Base-by-base conservation (phyloP, 2,329 filamentous ascomycete species). In the Stemphylium beticola region DNA sequence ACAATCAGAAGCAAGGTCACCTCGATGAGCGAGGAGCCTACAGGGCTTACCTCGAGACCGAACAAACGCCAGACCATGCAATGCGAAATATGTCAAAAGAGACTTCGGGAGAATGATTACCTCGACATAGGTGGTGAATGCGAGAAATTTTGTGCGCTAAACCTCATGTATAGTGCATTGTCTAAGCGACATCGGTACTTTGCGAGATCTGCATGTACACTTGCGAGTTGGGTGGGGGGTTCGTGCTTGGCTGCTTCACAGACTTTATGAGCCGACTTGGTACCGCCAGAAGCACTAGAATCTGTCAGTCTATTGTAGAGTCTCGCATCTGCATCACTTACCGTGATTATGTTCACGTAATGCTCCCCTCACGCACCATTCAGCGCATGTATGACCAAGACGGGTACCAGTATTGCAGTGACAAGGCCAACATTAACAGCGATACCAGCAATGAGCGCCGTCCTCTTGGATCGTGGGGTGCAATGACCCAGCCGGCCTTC, bases 401-500 rank as follows among this genome's bases (percentile, higher is more conserved):
- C 61, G 4, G 71, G 67, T 9, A 73, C 57, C 15, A 71, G 24
- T 18, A 71, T 69, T 10, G 55, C 63, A 15, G 49, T 49, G 26
- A 58, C 50, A 45, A 71, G 37, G 10, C 58, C 55, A 43, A 71
- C 48, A 52, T 70, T 75, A 43, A 72, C 54, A 40, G 54, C 54
- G 24, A 74, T 61, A n/a, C 69, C 71, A 36, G 62, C 69, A 36
- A 64, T 66, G 9, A 71, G 51, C 15, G 73, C 71, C 41, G 65
- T 60, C 36, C 60, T 54, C 57, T 77, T 76, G n/a, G 73, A 65
- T 33, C 56, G 48, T 15, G 54, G 41, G 0, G 68, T 61, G 50
- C 68, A 74, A n/a, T 68, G 58, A 6, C 65, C 61, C 18, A 76
- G 57, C 4, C 64, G 60, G 11, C 74, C 74, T 5, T 70, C 58